Percentiles rank a stretch among this genome's conserved stretches.
phyloP scores from a whole-genome alignment of 2,329 filamentous ascomycete genomes.

The Cordyceps farinosa region DNA sequence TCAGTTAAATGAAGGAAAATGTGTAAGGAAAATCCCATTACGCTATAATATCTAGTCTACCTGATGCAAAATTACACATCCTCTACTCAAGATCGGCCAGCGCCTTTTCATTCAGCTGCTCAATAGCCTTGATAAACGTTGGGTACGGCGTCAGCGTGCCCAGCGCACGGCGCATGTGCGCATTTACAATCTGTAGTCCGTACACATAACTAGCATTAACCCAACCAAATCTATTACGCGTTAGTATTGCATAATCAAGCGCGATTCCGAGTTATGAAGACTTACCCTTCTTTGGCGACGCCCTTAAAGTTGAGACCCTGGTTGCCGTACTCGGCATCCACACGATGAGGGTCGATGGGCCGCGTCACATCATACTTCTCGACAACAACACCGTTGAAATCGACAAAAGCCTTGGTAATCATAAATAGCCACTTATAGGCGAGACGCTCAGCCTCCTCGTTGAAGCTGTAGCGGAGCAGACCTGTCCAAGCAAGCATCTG shows the following conservation, averaged over 20 bases:
- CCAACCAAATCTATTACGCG: constrained; percentile 79
- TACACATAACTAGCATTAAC: constrained; percentile 98
- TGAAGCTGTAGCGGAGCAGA: constrained; percentile 85
- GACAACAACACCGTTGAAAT: constrained; percentile 96
- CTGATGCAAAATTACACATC: neutral
- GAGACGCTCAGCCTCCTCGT: constrained; percentile 81
- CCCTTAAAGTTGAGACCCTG: constrained; percentile 95
- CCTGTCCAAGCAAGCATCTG: constrained; percentile 98
- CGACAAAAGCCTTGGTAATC: constrained; percentile 97
- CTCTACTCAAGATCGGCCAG: constrained; percentile 41
- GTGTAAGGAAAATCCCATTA: neutral
- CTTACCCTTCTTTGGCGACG: constrained; percentile 91
- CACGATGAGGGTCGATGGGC: constrained; percentile 83
- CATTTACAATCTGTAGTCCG: constrained; percentile 81
- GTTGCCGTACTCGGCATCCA: constrained; percentile 97
- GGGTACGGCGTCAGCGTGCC: constrained; percentile 86
- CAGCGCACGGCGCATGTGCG: constrained; percentile 83
- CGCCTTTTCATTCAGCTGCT: constrained; percentile 51
- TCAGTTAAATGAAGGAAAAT: neutral
- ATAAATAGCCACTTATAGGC: constrained; percentile 98
- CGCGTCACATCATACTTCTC: constrained; percentile 98
- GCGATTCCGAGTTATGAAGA: constrained; percentile 24
- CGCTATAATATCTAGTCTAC: constrained; percentile 12
- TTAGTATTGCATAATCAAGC: neutral
- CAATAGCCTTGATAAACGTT: constrained; percentile 68